Conservation (phyloP, 345 rosid genomes). For the Mercurialis annua region DNA sequence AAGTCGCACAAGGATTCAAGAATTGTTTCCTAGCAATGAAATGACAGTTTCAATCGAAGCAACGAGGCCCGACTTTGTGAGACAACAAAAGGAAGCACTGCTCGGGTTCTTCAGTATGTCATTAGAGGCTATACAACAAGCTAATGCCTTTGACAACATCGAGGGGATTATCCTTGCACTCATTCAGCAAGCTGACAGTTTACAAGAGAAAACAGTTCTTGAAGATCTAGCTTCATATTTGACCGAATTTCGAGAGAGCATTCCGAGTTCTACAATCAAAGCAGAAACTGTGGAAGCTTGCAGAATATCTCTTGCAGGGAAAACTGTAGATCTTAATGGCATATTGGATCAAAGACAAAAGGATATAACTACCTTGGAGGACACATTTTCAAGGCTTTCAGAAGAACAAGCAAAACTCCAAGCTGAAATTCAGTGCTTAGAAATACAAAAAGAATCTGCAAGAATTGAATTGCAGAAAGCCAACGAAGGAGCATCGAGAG, state of each 20-base stretch:
- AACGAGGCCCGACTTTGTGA: too few species aligned
- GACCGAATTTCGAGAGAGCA: background rate
- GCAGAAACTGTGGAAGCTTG: conserved; percentile 2
- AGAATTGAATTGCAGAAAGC: background rate
- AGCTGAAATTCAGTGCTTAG: conserved; percentile 1
- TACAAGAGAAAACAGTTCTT: background rate
- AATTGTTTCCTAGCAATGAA: background rate
- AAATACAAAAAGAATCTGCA: background rate
- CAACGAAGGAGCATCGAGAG: background rate
- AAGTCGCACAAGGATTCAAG: background rate
- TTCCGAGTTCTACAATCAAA: background rate
- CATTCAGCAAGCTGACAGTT: background rate
- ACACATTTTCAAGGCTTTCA: background rate
- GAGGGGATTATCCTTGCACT: too few species aligned
- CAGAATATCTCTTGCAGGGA: background rate
- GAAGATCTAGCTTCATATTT: background rate
- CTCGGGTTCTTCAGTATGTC: too few species aligned
- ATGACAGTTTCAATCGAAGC: too few species aligned
- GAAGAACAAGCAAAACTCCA: background rate
- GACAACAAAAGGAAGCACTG: too few species aligned
- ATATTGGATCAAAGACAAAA: background rate
- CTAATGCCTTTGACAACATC: too few species aligned
- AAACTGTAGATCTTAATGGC: background rate
- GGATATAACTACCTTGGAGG: background rate
- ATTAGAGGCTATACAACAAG: too few species aligned